A percentile compares a stretch with the other conserved stretches of the same genome.
These are phyloP conservation scores for Phytophthora quininea DNA, from an alignment of 352 stramenopile genomes.

Conservation along the genomic window DNA sequence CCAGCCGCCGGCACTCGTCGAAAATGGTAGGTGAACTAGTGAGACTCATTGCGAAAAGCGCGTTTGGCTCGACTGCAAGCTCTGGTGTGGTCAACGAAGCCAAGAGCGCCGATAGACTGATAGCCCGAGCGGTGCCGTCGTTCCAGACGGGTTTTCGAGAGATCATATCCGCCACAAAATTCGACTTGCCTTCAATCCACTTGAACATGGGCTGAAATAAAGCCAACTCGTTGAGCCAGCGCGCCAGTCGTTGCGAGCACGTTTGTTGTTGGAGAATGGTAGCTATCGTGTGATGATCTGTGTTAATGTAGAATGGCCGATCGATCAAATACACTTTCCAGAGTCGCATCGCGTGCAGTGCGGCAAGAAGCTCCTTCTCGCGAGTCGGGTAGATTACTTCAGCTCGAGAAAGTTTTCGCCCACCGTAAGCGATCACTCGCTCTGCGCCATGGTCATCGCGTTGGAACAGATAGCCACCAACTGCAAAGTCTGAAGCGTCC, in stretches of 20 bases:
- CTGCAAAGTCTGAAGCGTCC: slow-evolving; percentile 1
- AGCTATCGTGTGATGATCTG: slow-evolving; percentile 19
- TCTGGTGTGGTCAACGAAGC: slow-evolving; percentile 1
- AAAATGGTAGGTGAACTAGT: not conserved
- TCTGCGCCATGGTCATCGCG: not conserved
- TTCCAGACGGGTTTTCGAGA: slow-evolving; percentile 12
- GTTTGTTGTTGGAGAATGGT: slow-evolving; percentile 11
- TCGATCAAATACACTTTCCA: slow-evolving; percentile 21
- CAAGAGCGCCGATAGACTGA: not conserved
- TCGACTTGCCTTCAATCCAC: slow-evolving; percentile 2
- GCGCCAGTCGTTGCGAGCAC: slow-evolving; percentile 1
- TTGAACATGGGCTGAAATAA: slow-evolving; percentile 9
- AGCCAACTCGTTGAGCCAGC: slow-evolving; percentile 9
- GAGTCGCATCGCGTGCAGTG: not conserved
- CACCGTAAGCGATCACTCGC: not conserved
- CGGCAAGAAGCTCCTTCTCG: slow-evolving; percentile 10
- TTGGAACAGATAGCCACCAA: slow-evolving; percentile 14
- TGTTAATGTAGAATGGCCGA: slow-evolving; percentile 22
- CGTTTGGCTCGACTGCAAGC: slow-evolving; percentile 1
- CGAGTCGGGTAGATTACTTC: slow-evolving; percentile 2
- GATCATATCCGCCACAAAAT: slow-evolving; percentile 9
- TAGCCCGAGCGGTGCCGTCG: slow-evolving; percentile 1
- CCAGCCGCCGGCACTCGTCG: not conserved
- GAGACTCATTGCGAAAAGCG: not conserved
- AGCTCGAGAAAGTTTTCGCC: not conserved